Conservation (phyloP, 768 basidiomycete genomes). For the Lentinula guzmanii region DNA sequence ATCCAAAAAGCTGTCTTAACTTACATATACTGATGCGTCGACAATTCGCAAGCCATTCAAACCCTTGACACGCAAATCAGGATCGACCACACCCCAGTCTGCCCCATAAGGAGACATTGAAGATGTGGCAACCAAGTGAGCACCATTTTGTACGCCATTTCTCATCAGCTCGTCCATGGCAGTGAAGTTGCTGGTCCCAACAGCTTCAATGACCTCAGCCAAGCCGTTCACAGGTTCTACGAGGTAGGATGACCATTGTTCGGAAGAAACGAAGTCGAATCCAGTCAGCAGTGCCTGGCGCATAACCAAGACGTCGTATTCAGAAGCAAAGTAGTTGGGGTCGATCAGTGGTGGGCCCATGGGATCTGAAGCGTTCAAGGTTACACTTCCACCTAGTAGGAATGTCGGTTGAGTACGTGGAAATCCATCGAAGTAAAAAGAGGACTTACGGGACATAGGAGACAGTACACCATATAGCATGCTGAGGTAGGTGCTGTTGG, state of each 20-base stretch:
- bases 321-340: background rate
- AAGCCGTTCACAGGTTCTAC: background rate
- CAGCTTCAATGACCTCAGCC: slow-evolving; percentile 18
- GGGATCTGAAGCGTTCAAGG: background rate
- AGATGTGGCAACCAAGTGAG: slow-evolving; percentile 9
- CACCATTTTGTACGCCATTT: background rate
- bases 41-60: slow-evolving; percentile 9
- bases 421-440: background rate
- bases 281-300: background rate
- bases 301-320: slow-evolving; percentile 1
- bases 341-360: slow-evolving; percentile 5
- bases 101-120: slow-evolving; percentile 11
- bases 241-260: background rate
- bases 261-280: background rate
- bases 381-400: slow-evolving; percentile 1
- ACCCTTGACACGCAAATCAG: slow-evolving; percentile 11
- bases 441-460: background rate
- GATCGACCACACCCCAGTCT: slow-evolving; percentile 12
- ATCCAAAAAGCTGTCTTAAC: background rate
- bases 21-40: slow-evolving; percentile 10
- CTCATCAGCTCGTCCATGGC: background rate
- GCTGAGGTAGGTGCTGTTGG: background rate
- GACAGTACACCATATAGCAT: background rate
- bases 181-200: slow-evolving; percentile 13
- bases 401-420: background rate